Percentiles rank a stretch among this genome's conserved stretches.
Evolutionary conservation across 495 filamentous ascomycete species (phyloP).

Genomic region (Chlorociboria aeruginascens): DNA sequence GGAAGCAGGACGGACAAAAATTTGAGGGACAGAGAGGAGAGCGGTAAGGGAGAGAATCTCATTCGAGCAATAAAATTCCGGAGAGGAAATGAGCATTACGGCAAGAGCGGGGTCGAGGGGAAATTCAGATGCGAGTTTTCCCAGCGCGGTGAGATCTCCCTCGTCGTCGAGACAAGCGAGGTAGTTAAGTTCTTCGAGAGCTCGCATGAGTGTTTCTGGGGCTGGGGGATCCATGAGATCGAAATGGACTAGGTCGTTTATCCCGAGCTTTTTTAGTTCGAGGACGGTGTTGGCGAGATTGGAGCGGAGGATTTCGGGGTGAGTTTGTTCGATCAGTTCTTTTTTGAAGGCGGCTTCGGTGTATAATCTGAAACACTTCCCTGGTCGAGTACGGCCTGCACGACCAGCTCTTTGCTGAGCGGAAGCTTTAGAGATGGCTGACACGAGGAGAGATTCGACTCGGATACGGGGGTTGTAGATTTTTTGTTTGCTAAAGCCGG

Average conservation of each 20-base stretch:
- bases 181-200: conserved; percentile 95
- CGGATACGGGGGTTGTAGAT: conserved; percentile 96
- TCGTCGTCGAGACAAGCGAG: conserved; percentile 94
- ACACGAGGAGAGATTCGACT: conserved; percentile 91
- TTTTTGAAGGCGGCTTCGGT: conserved; percentile 96
- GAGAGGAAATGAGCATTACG: conserved; percentile 95
- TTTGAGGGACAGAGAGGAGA: conserved; percentile 85
- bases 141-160: conserved; percentile 76
- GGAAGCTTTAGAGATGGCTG: conserved; percentile 96
- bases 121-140: conserved; percentile 85
- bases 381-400: conserved; percentile 93
- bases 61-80: conserved; percentile 98
- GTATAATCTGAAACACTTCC: conserved; percentile 96
- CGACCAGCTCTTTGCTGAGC: conserved; percentile 96
- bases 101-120: conserved; percentile 90
- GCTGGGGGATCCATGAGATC: conserved; percentile 98
- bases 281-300: conserved; percentile 91
- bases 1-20: conserved; percentile 79
- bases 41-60: conserved; percentile 94
- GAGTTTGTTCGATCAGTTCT: conserved; percentile 91
- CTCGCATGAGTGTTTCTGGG: conserved; percentile 97
- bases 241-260: conserved; percentile 95
- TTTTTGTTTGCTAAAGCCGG: conserved; percentile 98
- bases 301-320: conserved; percentile 89
- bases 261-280: conserved; percentile 93